These are phyloP conservation scores for Kuraishia molischiana DNA, from an alignment of 805 yeast species.

Conservation along the genomic window DNA sequence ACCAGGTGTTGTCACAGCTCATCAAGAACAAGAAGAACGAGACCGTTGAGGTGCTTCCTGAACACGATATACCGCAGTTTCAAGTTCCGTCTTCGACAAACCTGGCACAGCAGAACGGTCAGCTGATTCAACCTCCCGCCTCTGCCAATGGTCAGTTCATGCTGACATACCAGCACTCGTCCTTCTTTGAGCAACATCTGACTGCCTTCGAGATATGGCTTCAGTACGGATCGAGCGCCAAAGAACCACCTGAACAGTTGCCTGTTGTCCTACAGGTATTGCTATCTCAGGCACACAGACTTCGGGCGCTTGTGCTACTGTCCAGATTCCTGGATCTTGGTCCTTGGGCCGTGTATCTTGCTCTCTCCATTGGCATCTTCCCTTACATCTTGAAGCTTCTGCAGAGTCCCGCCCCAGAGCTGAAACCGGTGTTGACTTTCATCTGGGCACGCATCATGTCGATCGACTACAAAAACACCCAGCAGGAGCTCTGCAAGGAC, in stretches of 20 bases:
- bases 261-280: conserved; percentile 91
- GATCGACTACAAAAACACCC: conserved; percentile 83
- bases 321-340: conserved; percentile 88
- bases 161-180: conserved; percentile 72
- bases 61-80: conserved; percentile 19
- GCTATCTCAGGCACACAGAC: conserved; percentile 86
- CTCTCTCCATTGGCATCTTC: conserved; percentile 89
- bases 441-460: conserved; percentile 99
- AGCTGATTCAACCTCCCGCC: conserved; percentile 1
- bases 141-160: conserved; percentile 6
- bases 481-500: conserved; percentile 85
- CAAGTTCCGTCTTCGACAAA: conserved; percentile 10
- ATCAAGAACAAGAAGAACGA: conserved; percentile 28
- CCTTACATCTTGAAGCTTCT: conserved; percentile 86
- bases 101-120: conserved; percentile 2
- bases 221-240: conserved; percentile 75
- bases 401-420: conserved; percentile 92
- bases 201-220: conserved; percentile 97
- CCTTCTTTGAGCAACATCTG: conserved; percentile 90
- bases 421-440: conserved; percentile 88
- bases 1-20: conserved; percentile 76
- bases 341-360: conserved; percentile 94
- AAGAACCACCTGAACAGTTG: conserved; percentile 87
- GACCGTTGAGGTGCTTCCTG: conserved; percentile 10
- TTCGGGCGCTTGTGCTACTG: conserved; percentile 75